Evolutionary conservation across 805 yeast species (phyloP), one percentile per base, ranked within the genome.

Genomic region (Candida xiaguanensis): DNA sequence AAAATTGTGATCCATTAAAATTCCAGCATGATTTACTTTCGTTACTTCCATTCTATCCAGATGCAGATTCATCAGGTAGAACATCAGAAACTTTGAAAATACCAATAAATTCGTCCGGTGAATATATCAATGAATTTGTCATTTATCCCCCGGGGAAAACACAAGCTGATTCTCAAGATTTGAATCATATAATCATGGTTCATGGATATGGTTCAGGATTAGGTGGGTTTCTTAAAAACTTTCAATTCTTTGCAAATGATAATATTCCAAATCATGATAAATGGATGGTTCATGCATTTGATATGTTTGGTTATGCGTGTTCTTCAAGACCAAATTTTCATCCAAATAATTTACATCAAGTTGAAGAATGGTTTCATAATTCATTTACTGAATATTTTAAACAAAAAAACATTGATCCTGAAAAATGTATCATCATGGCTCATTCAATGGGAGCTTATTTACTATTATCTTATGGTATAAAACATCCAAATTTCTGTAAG

Each of bases 381-480:
- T 74, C 91, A 0, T 65, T 84, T 31, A 74, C 74, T 35, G 63
- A 62, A 16, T 87, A 95, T 95, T 65, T 85, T 38, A 41, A 44
- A 2, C 56, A 63, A 32, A 61, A 82, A 36, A 72, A 74, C 5
- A 44, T 55, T 5, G 49, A 52, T 13, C 43, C 41, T 16, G 64
- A 68, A 16, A 70, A 72, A 40, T 78, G 78, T 42, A 63, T 82
- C 37, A 73, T 78, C 31, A 76, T 80, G 59, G 95, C 96, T 1
- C 99, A 91, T 61, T 89, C 96, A 0, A 72, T 93, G 76, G 99
- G 99, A 4, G 96, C 95, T 0, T 91, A 90, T 55, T 51, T 91
- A 16, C 75, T 84, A 55, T 75, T 82, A 1, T 61, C 82, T 4
- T 85, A 87, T 49, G 83, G 86, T 3, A 67, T 80, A 39, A 69